A percentile compares a stretch with the other conserved stretches of the same genome.
These are phyloP conservation scores for Phaeodactylum tricornutum DNA, from an alignment of 108 stramenopile genomes.

Conservation along the genomic window DNA sequence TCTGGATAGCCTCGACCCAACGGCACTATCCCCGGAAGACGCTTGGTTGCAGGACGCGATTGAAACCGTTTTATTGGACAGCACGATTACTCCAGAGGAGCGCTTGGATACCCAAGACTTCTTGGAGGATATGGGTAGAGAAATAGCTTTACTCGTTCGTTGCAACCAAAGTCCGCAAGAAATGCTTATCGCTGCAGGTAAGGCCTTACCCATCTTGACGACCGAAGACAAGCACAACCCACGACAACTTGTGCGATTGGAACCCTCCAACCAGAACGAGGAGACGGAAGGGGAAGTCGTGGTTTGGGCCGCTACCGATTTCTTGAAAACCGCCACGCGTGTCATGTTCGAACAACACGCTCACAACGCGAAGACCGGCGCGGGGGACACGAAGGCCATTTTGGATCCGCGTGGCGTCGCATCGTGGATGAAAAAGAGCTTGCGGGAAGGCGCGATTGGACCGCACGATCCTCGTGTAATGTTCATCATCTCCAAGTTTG, in stretches of 20 bases:
- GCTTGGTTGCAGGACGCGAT: constrained; percentile 18
- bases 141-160: constrained; percentile 61
- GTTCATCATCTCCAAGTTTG: constrained; percentile 36
- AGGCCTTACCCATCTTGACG: constrained; percentile 50
- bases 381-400: constrained; percentile 1
- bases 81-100: background rate
- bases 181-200: constrained; percentile 43
- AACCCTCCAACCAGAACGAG: no score
- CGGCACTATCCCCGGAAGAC: constrained; percentile 27
- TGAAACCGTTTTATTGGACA: constrained; percentile 22
- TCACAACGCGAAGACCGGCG: background rate
- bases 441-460: constrained; percentile 34
- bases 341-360: constrained; percentile 57
- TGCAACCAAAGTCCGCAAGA: constrained; percentile 60
- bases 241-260: constrained; percentile 26
- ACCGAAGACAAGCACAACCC: constrained; percentile 29
- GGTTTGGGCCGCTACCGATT: constrained; percentile 21
- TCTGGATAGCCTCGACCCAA: background rate
- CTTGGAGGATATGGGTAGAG: constrained; percentile 36
- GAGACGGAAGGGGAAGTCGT: background rate
- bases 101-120: background rate
- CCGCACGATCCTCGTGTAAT: constrained; percentile 44
- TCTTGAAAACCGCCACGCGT: constrained; percentile 35
- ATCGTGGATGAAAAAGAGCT: constrained; percentile 54
- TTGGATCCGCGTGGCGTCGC: constrained; percentile 29